Conservation (phyloP, 495 filamentous ascomycete genomes). For the Astrocystis sublimbata region DNA sequence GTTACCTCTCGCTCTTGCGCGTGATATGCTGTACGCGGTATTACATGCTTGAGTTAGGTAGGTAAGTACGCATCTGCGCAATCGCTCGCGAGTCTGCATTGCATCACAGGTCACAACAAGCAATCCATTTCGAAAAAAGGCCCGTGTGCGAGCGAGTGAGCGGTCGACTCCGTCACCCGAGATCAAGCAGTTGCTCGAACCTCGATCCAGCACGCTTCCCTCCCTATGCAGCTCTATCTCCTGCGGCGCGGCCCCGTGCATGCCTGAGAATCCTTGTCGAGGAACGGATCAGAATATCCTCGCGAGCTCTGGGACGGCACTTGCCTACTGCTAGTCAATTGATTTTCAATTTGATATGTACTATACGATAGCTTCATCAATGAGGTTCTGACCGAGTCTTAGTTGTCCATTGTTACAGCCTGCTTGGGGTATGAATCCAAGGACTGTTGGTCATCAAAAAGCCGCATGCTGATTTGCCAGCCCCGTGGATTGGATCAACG, state of each 20-base stretch:
- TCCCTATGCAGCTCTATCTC: conserved; percentile 14
- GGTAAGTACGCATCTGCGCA: not conserved
- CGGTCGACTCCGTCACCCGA: conserved; percentile 26
- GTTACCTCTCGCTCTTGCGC: conserved; percentile 9
- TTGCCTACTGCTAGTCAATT: not conserved
- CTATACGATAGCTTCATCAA: not conserved
- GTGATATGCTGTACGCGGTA: not conserved
- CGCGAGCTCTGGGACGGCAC: not conserved
- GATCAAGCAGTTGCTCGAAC: conserved; percentile 30
- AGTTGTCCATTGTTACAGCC: conserved; percentile 5
- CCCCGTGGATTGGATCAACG: not conserved
- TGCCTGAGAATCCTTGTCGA: conserved; percentile 12
- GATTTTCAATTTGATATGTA: not conserved
- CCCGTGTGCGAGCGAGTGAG: conserved; percentile 13
- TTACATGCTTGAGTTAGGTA: conserved; percentile 1
- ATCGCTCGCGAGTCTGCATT: not conserved
- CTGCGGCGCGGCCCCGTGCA: conserved; percentile 27
- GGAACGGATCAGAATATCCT: not conserved
- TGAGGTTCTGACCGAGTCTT: too few species aligned
- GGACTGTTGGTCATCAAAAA: not conserved
- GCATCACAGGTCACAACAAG: too few species aligned
- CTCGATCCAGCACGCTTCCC: conserved; percentile 29
- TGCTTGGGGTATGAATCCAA: not conserved
- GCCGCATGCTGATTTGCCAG: not conserved
- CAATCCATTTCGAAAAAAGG: too few species aligned